phyloP scores from a whole-genome alignment of 352 stramenopile genomes.

The Phytophthora citrophthora region DNA sequence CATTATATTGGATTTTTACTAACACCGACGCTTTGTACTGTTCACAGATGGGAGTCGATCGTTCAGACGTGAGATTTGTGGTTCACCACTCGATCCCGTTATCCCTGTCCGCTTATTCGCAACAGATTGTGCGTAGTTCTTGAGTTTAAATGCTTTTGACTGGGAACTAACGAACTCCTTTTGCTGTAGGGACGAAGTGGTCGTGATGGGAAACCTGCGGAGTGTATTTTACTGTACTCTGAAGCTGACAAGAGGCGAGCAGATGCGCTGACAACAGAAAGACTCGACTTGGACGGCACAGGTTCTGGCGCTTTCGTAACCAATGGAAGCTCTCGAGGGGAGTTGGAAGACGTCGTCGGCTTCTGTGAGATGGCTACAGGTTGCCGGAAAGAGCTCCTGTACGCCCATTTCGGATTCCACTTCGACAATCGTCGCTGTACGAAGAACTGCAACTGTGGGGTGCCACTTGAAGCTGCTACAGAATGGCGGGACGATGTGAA shows the following conservation, averaged over 20 bases:
- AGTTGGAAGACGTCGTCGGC: conserved; percentile 56
- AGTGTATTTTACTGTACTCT: conserved; percentile 70
- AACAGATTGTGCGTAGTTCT: conserved; percentile 69
- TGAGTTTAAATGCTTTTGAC: background rate
- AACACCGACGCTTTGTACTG: background rate
- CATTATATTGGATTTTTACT: background rate
- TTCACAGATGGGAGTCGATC: conserved; percentile 82
- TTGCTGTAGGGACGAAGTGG: conserved; percentile 64
- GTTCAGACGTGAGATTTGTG: conserved; percentile 75
- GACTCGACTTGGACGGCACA: conserved; percentile 30
- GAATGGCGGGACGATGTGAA: conserved; percentile 21
- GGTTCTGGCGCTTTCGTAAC: conserved; percentile 20
- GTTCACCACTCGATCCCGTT: conserved; percentile 76
- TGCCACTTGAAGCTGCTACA: conserved; percentile 17
- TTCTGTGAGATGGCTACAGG: conserved; percentile 60
- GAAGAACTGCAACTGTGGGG: conserved; percentile 72
- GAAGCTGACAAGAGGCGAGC: conserved; percentile 63
- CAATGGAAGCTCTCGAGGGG: conserved; percentile 45
- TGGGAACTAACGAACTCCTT: background rate
- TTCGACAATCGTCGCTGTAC: conserved; percentile 48
- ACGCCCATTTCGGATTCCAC: conserved; percentile 57
- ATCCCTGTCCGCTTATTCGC: conserved; percentile 70
- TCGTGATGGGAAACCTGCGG: conserved; percentile 56
- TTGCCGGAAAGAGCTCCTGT: conserved; percentile 67
- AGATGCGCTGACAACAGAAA: conserved; percentile 50